Evolutionary conservation across 2,329 filamentous ascomycete genomes (phyloP).

Genomic region (Sarocladium oryzae): DNA sequence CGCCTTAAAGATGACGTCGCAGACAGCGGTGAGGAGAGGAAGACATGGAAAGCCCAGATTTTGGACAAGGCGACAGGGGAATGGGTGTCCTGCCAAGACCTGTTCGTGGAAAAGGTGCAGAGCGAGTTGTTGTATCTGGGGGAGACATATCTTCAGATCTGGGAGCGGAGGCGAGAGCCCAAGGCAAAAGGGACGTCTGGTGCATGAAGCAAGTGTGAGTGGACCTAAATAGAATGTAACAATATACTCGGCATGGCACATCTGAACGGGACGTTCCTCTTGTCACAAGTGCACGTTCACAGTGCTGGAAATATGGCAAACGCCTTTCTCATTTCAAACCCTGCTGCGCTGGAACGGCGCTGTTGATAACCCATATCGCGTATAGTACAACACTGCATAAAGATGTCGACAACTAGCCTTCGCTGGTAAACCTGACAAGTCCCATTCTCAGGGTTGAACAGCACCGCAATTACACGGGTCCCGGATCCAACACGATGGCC

Average conservation of each 20-base stretch:
- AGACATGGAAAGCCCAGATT: conserved; percentile 92
- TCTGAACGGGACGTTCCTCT: no score
- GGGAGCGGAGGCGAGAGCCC: conserved; percentile 70
- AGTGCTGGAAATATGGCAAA: neutral
- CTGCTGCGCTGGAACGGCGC: neutral
- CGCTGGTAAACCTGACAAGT: neutral
- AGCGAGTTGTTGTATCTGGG: conserved; percentile 86
- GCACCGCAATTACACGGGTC: neutral
- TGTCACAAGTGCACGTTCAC: neutral
- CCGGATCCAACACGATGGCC: neutral
- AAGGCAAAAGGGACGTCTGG: conserved; percentile 29
- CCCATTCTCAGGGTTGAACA: neutral
- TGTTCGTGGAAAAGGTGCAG: conserved; percentile 86
- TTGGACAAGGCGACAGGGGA: conserved; percentile 73
- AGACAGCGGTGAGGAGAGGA: conserved; percentile 77
- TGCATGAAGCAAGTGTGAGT: neutral
- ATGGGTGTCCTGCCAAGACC: conserved; percentile 90
- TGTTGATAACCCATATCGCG: neutral
- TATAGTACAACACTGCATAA: conserved; percentile 7
- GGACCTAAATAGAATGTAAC: neutral
- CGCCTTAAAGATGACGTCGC: conserved; percentile 76
- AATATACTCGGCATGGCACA: no score
- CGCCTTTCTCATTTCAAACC: neutral
- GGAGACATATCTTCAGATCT: conserved; percentile 93
- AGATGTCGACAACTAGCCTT: conserved; percentile 3